These are phyloP conservation scores for Solanum gracilifrons DNA, from an alignment of 257 asterid genomes.

Conservation along the genomic window DNA sequence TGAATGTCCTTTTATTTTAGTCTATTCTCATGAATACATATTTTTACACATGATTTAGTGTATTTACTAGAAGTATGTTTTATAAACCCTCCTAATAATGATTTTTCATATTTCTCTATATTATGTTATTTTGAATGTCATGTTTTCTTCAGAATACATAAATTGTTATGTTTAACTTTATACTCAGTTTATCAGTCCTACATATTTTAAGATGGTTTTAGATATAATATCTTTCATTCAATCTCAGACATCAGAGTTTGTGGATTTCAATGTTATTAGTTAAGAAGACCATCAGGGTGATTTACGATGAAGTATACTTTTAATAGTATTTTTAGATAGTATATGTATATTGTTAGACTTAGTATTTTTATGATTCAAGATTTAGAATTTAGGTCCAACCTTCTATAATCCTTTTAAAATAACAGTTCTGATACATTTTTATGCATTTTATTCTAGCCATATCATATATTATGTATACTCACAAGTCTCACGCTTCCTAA, in stretches of 20 bases:
- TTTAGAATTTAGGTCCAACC: neutral
- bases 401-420: neutral
- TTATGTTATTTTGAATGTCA: no score
- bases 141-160: no score
- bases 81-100: neutral
- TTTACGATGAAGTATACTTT: no score
- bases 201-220: no score
- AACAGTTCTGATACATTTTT: no score
- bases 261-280: no score
- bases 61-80: no score
- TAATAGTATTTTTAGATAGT: neutral
- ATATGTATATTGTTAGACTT: neutral
- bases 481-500: neutral
- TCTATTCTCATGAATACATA: neutral
- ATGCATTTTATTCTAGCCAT: neutral
- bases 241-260: neutral
- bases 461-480: neutral
- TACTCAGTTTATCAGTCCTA: neutral
- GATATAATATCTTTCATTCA: neutral
- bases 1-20: neutral
- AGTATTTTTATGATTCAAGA: neutral
- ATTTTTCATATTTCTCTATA: no score
- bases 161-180: no score
- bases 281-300: neutral
- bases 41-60: neutral